Evolutionary conservation across 331 rosid genomes (phyloP), one percentile per base, ranked within the genome.

Genomic region (Phaseolus coccineus): DNA sequence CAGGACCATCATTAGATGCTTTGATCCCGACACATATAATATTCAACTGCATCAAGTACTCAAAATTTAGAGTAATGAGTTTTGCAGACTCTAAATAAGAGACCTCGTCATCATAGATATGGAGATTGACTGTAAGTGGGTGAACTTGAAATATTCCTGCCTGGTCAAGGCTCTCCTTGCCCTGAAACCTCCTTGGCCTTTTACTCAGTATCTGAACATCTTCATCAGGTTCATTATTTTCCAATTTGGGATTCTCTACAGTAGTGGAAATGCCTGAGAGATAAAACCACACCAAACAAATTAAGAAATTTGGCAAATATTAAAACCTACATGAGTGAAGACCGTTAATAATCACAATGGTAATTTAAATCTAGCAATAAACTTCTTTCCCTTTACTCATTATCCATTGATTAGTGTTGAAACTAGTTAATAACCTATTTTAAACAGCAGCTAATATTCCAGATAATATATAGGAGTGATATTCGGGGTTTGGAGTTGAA

Each of bases 21-120:
- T 93, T 94, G 10, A 82, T 81, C 78, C 94, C 97, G 79, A 91
- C 97, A 81, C 97, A 93, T 6, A 91, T 84, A 59, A 93, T 77
- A 84, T 91, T 91, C 86, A 93, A 85, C 89, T 88, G 89, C 84
- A 86, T 73, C 82, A 93, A 53, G 82, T 85, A 89, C 76, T 93
- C 95, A 73, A 91, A 91, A 84, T 83, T 85, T 65, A 93, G 83
- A 77, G 91, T 84, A n/a, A 89, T n/a, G 25, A 89, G 87, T 71
- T 88, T 88, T 73, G 84, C 83, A 44, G 85, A 83, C 87, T 87
- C 85, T 9, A 84, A 87, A 76, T 88, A 91, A 61, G 88, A 85
- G 71, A 57, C 86, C 82, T 86, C 93, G 22, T 91, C 82, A 25
- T 89, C 94, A 80, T 88, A 89, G 10, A 93, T 79, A 72, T 85